These are phyloP conservation scores for Aspergillus puulaauensis DNA, from an alignment of 2,329 filamentous ascomycete species.

Conservation along the genomic window DNA sequence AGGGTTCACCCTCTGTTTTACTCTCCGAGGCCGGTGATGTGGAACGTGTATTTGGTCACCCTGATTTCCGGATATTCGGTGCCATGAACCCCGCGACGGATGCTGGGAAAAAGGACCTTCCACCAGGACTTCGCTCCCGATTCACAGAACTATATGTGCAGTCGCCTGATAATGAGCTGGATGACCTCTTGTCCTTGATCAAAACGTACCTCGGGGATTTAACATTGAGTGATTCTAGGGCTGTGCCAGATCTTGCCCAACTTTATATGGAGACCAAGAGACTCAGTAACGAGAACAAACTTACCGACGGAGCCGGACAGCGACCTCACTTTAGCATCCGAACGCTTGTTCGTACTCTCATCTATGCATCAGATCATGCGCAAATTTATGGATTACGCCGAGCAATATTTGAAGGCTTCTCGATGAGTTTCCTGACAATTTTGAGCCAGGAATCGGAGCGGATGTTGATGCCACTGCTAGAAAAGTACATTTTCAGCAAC, in stretches of 20 bases:
- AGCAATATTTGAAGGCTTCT: conserved; percentile 90
- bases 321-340: conserved; percentile 96
- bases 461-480: conserved; percentile 74
- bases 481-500: conserved; percentile 73
- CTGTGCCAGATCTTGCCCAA: conserved; percentile 76
- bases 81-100: conserved; percentile 99
- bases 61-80: conserved; percentile 92
- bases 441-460: conserved; percentile 79
- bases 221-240: conserved; percentile 68
- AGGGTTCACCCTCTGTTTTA: conserved; percentile 75
- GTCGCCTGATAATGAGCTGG: conserved; percentile 81
- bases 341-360: conserved; percentile 85
- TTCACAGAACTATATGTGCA: conserved; percentile 96
- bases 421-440: conserved; percentile 95
- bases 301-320: conserved; percentile 94
- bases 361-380: conserved; percentile 82
- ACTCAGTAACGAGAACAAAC: conserved; percentile 73
- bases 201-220: conserved; percentile 78
- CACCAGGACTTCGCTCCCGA: conserved; percentile 80
- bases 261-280: conserved; percentile 87
- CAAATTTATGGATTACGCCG: conserved; percentile 81
- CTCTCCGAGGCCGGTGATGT: conserved; percentile 93
- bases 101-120: conserved; percentile 91
- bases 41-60: conserved; percentile 83
- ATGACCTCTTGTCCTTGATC: conserved; percentile 84